These are phyloP conservation scores for Leccinum aurantiacum DNA, from an alignment of 768 basidiomycete genomes.

Conservation along the genomic window DNA sequence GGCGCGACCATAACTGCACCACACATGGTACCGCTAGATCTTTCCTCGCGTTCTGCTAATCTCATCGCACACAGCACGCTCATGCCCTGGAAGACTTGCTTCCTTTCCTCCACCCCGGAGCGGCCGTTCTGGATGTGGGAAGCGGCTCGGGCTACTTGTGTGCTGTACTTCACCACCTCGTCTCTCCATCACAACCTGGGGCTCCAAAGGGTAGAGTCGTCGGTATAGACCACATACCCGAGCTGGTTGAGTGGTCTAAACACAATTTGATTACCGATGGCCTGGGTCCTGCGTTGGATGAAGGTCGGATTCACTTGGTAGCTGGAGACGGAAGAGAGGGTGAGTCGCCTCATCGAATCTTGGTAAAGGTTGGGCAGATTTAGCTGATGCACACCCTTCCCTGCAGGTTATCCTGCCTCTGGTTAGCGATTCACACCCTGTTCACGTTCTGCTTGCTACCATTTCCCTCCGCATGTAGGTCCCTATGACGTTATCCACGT, in stretches of 20 bases:
- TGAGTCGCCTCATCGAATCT: slow-evolving; percentile 12
- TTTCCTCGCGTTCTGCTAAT: not conserved
- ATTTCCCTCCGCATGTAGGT: slow-evolving; percentile 33
- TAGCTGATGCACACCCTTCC: not conserved
- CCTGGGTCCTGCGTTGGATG: slow-evolving; percentile 51
- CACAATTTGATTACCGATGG: slow-evolving; percentile 70
- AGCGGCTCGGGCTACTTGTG: slow-evolving; percentile 84
- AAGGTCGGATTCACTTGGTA: slow-evolving; percentile 59
- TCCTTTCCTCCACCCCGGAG: slow-evolving; percentile 65
- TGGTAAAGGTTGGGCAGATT: not conserved
- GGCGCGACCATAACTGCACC: slow-evolving; percentile 95
- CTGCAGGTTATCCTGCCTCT: slow-evolving; percentile 36
- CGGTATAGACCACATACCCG: slow-evolving; percentile 89
- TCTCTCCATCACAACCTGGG: slow-evolving; percentile 32
- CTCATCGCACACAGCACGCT: slow-evolving; percentile 61
- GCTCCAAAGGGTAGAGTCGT: slow-evolving; percentile 58
- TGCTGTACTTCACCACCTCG: slow-evolving; percentile 80
- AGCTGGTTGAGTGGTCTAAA: slow-evolving; percentile 69
- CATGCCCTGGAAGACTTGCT: slow-evolving; percentile 80
- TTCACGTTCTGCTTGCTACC: not conserved
- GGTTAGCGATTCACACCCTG: slow-evolving; percentile 26
- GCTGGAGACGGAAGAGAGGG: slow-evolving; percentile 83
- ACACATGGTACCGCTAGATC: slow-evolving; percentile 68
- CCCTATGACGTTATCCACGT: slow-evolving; percentile 90
- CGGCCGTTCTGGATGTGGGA: slow-evolving; percentile 85